phyloP scores from a whole-genome alignment of 1,284 basidiomycete species.

The Pholiota adiposa region DNA sequence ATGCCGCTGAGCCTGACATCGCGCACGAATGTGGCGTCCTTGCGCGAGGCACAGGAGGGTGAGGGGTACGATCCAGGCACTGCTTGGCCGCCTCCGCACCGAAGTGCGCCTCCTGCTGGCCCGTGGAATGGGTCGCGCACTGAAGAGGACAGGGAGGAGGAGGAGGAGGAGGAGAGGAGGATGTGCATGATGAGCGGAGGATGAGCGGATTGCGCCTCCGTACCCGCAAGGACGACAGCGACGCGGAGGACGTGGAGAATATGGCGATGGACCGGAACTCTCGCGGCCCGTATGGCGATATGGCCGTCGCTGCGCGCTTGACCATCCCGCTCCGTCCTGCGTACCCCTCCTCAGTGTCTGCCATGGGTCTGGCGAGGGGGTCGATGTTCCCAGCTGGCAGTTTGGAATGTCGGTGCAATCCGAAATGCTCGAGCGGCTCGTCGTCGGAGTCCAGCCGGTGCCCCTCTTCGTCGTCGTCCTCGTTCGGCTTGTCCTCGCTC shows the following conservation, averaged over 20 bases:
- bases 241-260: constrained; percentile 15
- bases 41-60: constrained; percentile 28
- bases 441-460: not conserved
- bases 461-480: not conserved
- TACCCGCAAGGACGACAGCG: constrained; percentile 4
- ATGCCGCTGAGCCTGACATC: constrained; percentile 39
- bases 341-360: not conserved
- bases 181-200: not conserved
- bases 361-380: not conserved
- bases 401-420: not conserved
- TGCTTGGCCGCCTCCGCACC: not conserved
- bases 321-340: constrained; percentile 1
- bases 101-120: too few species aligned
- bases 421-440: not conserved
- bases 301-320: not conserved
- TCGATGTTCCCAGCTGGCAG: too few species aligned
- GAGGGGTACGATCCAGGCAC: constrained; percentile 24
- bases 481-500: not conserved
- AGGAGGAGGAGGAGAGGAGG: constrained; percentile 7
- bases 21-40: constrained; percentile 27
- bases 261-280: not conserved
- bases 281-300: not conserved
- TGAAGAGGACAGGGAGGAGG: constrained; percentile 11
- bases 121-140: constrained; percentile 12
- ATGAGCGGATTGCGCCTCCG: not conserved